phyloP scores from a whole-genome alignment of 495 filamentous ascomycete species.

The Hyaloscypha finlandica region DNA sequence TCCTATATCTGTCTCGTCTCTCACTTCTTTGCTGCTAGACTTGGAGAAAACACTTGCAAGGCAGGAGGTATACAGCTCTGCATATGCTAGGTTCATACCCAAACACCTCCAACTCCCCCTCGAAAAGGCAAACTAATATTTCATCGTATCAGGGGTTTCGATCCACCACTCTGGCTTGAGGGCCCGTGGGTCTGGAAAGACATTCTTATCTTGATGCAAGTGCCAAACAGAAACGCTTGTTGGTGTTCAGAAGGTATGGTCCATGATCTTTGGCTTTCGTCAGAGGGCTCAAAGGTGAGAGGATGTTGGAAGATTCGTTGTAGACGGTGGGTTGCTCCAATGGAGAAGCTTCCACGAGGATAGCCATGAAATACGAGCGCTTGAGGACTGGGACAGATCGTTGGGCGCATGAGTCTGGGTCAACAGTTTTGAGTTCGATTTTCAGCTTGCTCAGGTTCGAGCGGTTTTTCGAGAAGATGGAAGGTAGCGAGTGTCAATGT shows the following conservation, averaged over 20 bases:
- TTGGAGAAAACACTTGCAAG: conserved; percentile 39
- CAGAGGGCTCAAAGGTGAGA: too few species aligned
- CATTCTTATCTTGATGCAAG: too few species aligned
- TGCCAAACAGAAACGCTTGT: too few species aligned
- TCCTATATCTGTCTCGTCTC: not conserved
- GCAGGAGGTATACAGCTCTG: conserved; percentile 40
- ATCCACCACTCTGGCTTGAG: conserved; percentile 48
- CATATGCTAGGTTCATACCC: conserved; percentile 47
- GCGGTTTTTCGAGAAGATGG: conserved; percentile 34
- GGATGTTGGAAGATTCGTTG: too few species aligned
- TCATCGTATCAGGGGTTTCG: conserved; percentile 33
- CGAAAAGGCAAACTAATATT: conserved; percentile 48
- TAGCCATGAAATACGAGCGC: too few species aligned
- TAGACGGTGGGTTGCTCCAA: too few species aligned
- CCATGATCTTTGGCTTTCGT: too few species aligned
- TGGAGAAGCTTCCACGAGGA: too few species aligned
- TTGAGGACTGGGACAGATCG: conserved; percentile 26
- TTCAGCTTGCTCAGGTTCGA: conserved; percentile 33
- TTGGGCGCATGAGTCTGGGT: conserved; percentile 20
- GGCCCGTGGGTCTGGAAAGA: too few species aligned
- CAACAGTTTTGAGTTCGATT: conserved; percentile 29
- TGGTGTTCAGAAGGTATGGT: too few species aligned
- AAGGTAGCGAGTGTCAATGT: conserved; percentile 36
- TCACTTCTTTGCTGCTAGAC: conserved; percentile 30
- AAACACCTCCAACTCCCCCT: conserved; percentile 50